These are phyloP conservation scores for Irineochytrium annulatum DNA, from an alignment of 192 early-diverging fungal species.

Conservation along the genomic window DNA sequence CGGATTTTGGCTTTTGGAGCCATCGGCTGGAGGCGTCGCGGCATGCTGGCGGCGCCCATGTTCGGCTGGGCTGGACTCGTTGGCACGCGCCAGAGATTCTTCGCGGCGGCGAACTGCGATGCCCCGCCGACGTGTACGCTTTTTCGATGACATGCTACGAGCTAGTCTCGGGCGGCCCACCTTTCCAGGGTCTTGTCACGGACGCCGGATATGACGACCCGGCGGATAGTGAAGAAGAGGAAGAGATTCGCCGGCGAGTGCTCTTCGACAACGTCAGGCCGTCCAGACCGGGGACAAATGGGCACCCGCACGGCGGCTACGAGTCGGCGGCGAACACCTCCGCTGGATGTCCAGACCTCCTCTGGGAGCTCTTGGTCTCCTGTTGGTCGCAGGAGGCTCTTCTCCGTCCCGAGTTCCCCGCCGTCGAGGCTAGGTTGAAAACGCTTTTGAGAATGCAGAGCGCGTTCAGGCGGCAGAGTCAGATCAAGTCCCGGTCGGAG, in stretches of 20 bases:
- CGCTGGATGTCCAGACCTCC: slow-evolving; percentile 19
- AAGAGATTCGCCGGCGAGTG: slow-evolving; percentile 18
- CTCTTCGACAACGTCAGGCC: slow-evolving; percentile 17
- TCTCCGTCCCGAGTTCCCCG: slow-evolving; percentile 16
- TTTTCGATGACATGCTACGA: slow-evolving; percentile 33
- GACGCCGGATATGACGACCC: slow-evolving; percentile 20
- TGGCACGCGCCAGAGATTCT: slow-evolving; percentile 25
- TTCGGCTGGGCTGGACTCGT: slow-evolving; percentile 16
- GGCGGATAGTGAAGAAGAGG: slow-evolving; percentile 18
- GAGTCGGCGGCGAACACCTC: background rate
- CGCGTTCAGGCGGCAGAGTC: slow-evolving; percentile 14
- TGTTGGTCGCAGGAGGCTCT: slow-evolving; percentile 23
- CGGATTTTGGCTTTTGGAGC: slow-evolving; percentile 22
- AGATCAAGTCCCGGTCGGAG: slow-evolving; percentile 22
- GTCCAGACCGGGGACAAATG: slow-evolving; percentile 1
- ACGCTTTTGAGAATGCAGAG: slow-evolving; percentile 19
- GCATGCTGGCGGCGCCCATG: slow-evolving; percentile 3
- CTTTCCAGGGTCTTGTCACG: slow-evolving; percentile 15
- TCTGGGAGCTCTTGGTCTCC: slow-evolving; percentile 18
- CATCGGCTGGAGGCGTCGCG: slow-evolving; percentile 9
- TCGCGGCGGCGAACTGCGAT: slow-evolving; percentile 11
- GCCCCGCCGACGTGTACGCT: slow-evolving; percentile 23
- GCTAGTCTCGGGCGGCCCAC: slow-evolving; percentile 19
- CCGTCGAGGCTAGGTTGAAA: slow-evolving; percentile 13
- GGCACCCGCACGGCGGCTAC: background rate